Percentiles rank a stretch among this genome's conserved stretches.
Evolutionary conservation across 768 basidiomycete species (phyloP).

Genomic region (Leccinum variicolor): DNA sequence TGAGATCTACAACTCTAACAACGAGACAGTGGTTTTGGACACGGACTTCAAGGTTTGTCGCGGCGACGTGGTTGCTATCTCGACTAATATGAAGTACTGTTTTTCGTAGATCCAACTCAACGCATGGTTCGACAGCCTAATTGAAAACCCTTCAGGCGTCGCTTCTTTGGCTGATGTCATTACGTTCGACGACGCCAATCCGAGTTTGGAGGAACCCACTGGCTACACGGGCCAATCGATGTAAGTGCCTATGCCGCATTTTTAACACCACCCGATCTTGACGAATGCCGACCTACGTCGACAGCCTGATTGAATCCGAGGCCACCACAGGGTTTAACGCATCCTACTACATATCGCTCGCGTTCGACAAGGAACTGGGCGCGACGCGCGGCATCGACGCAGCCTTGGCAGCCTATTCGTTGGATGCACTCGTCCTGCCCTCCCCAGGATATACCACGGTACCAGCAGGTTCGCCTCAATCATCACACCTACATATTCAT

Average conservation of each 20-base stretch:
- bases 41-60: slow-evolving; percentile 57
- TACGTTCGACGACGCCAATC: slow-evolving; percentile 49
- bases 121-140: slow-evolving; percentile 42
- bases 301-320: slow-evolving; percentile 22
- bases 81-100: not conserved
- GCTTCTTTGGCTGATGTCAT: slow-evolving; percentile 56
- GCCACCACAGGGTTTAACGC: slow-evolving; percentile 27
- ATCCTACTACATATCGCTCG: slow-evolving; percentile 43
- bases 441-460: slow-evolving; percentile 20
- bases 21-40: slow-evolving; percentile 53
- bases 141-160: slow-evolving; percentile 58
- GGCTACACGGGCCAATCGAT: slow-evolving; percentile 32
- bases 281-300: not conserved
- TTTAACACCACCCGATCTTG: not conserved
- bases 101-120: slow-evolving; percentile 48
- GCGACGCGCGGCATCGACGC: slow-evolving; percentile 54
- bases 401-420: slow-evolving; percentile 38
- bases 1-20: slow-evolving; percentile 45
- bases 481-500: not conserved
- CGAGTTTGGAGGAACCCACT: slow-evolving; percentile 43
- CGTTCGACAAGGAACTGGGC: slow-evolving; percentile 45
- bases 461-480: slow-evolving; percentile 15
- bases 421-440: slow-evolving; percentile 52
- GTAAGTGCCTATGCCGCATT: slow-evolving; percentile 29
- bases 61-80: not conserved